phyloP scores from a whole-genome alignment of 352 stramenopile species.

The Globisporangium cystogenes region DNA sequence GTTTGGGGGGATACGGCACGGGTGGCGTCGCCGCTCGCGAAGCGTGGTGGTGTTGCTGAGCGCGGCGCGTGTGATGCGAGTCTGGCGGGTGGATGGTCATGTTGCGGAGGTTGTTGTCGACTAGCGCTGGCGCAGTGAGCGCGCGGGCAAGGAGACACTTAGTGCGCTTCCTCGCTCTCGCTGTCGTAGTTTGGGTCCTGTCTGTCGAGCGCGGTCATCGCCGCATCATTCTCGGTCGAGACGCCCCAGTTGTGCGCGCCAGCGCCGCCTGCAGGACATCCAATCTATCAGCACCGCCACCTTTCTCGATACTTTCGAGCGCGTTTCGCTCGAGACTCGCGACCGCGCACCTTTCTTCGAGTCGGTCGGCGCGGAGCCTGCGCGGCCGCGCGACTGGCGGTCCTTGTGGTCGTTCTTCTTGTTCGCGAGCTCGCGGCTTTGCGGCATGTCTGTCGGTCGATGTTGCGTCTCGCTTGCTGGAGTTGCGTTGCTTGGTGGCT shows the following conservation, averaged over 20 bases:
- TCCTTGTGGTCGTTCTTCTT: slow-evolving; percentile 88
- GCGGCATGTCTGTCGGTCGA: slow-evolving; percentile 35
- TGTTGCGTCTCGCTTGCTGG: not conserved
- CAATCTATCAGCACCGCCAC: not conserved
- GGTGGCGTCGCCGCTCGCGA: too few species aligned
- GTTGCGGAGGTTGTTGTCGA: too few species aligned
- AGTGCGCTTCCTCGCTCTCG: slow-evolving; percentile 36
- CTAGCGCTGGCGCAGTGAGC: not conserved
- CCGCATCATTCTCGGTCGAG: slow-evolving; percentile 29
- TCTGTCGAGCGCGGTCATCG: slow-evolving; percentile 43
- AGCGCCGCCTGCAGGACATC: slow-evolving; percentile 40
- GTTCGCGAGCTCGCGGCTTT: slow-evolving; percentile 73
- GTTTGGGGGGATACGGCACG: not conserved
- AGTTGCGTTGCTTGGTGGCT: not conserved
- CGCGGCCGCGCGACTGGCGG: slow-evolving; percentile 61
- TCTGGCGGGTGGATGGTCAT: too few species aligned
- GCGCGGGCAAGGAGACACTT: too few species aligned
- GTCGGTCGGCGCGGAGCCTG: slow-evolving; percentile 7
- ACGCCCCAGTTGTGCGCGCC: slow-evolving; percentile 81
- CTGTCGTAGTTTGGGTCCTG: slow-evolving; percentile 79
- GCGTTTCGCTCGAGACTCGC: not conserved
- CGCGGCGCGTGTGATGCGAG: not conserved
- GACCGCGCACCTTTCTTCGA: slow-evolving; percentile 10
- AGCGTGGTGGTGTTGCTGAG: not conserved
- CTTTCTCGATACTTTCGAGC: not conserved